Evolutionary conservation across 2,329 filamentous ascomycete genomes (phyloP).

Genomic region (Podosphaera aphanis): DNA sequence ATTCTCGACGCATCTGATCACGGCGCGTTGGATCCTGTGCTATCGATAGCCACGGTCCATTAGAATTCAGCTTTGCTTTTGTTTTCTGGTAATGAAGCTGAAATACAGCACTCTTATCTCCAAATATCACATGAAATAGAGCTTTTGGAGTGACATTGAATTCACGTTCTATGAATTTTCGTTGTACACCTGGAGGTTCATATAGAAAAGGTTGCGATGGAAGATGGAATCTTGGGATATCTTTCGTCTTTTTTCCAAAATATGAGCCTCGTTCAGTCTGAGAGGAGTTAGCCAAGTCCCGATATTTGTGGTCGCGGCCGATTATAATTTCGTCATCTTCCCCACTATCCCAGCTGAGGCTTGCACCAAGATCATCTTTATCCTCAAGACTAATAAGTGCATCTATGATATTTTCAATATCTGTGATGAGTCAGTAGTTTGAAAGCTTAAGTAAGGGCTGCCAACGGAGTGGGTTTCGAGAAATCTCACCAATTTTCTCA

Average conservation of each 20-base stretch:
- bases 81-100: constrained; percentile 73
- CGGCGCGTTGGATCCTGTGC: constrained; percentile 44
- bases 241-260: constrained; percentile 16
- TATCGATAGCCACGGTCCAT: constrained; percentile 59
- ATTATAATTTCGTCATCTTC: constrained; percentile 41
- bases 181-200: constrained; percentile 59
- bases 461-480: too few relatives aligned
- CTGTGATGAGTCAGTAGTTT: constrained; percentile 4
- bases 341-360: constrained; percentile 71
- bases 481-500: constrained; percentile 29
- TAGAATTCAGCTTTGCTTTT: constrained; percentile 54
- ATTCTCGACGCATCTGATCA: constrained; percentile 29
- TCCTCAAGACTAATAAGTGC: constrained; percentile 53
- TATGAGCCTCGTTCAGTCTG: constrained; percentile 39
- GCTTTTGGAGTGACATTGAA: constrained; percentile 87
- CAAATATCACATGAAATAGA: constrained; percentile 87
- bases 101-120: constrained; percentile 87
- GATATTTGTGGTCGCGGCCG: constrained; percentile 19
- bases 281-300: constrained; percentile 31
- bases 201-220: constrained; percentile 63
- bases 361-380: constrained; percentile 28
- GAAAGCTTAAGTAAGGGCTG: too few relatives aligned
- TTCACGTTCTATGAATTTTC: constrained; percentile 51
- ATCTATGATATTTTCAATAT: constrained; percentile 43
- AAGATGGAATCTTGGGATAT: constrained; percentile 45